Percentiles rank a stretch among this genome's conserved stretches.
phyloP scores from a whole-genome alignment of 163 green algal species.

The Picocystis sp. region DNA sequence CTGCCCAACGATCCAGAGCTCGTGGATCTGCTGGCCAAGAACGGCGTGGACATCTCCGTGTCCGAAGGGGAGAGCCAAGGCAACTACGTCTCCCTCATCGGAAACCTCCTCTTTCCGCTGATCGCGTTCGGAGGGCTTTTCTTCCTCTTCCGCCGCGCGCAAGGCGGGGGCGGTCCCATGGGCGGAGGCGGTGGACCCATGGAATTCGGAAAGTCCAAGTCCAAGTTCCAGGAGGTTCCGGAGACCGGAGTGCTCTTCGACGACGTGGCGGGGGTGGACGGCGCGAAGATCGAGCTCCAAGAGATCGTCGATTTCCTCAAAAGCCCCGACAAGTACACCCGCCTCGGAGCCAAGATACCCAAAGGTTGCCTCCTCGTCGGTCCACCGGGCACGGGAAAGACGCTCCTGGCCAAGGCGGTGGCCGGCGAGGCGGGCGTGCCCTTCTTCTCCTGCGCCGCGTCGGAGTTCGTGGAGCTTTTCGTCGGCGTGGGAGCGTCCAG shows the following conservation, averaged over 20 bases:
- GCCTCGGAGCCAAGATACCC: slow-evolving; percentile 84
- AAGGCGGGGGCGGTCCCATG: slow-evolving; percentile 27
- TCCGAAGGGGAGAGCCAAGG: slow-evolving; percentile 85
- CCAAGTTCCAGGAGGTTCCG: slow-evolving; percentile 98
- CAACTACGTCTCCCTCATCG: slow-evolving; percentile 84
- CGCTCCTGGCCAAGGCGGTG: slow-evolving; percentile 89
- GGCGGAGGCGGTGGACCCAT: slow-evolving; percentile 76
- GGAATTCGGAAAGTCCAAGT: slow-evolving; percentile 93
- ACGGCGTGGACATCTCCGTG: slow-evolving; percentile 95
- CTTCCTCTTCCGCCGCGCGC: slow-evolving; percentile 84
- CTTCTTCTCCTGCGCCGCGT: slow-evolving; percentile 94
- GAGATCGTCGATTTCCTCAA: slow-evolving; percentile 87
- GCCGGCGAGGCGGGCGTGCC: slow-evolving; percentile 87
- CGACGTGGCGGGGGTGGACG: slow-evolving; percentile 76
- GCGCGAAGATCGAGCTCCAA: slow-evolving; percentile 79
- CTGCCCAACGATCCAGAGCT: slow-evolving; percentile 96
- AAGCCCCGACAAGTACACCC: slow-evolving; percentile 92
- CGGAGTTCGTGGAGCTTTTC: slow-evolving; percentile 99
- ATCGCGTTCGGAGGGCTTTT: slow-evolving; percentile 96
- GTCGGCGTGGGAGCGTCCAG: slow-evolving; percentile 88
- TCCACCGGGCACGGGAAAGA: slow-evolving; percentile 86
- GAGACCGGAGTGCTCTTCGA: slow-evolving; percentile 82
- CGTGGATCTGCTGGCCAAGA: slow-evolving; percentile 90
- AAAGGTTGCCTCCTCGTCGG: slow-evolving; percentile 85
- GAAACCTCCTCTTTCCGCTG: slow-evolving; percentile 97